Evolutionary conservation across 352 stramenopile species (phyloP), one percentile per base, ranked within the genome.

Genomic region (Phytopythium chamaehyphon): DNA sequence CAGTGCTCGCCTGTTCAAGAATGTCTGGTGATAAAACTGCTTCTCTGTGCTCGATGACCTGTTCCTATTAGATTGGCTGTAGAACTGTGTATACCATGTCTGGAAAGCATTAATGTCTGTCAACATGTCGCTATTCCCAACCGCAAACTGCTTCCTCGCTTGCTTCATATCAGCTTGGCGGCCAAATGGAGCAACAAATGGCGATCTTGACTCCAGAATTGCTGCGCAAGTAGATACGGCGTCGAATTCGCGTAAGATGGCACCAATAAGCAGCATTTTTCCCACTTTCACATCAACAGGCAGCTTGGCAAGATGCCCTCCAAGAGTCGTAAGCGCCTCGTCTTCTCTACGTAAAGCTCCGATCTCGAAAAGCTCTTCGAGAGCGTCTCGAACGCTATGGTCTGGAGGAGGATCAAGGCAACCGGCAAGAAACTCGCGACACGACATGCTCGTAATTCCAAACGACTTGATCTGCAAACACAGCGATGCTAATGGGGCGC

Each of bases 221-320:
- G 84, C 84, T 0, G 80, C 84, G 39, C 80, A 85, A 1, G 83
- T 87, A 12, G 78, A 76, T 2, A 86, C 64, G 0, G 71, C 64
- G 31, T 85, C 88, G 54, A 80, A 82, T 37, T 93, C 98, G 16
- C 76, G 65, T 51, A 99, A 98, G 11, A 99, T 64, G 42, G 87
- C 83, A 15, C 93, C 96, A 42, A 96, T 90, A 18, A 99, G 71
- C 10, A 99, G 69, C 71, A 99, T 90, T 63, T 99, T 99, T 23
- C 91, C 97, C 18, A 99, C 71, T 61, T 96, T 87, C 16, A 96
- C 91, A 68, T 99, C 90, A 7, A 99, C 76, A n/a, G 96, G 96
- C 10, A 99, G 71, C 45, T 86, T 77, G 9, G 93, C 84, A 15
- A 99, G 73, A 51, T 98, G 86, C 0, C 66, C 45, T 7, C 97